Conservation (phyloP, 2,329 filamentous ascomycete genomes). For the Colletotrichum plurivorum region DNA sequence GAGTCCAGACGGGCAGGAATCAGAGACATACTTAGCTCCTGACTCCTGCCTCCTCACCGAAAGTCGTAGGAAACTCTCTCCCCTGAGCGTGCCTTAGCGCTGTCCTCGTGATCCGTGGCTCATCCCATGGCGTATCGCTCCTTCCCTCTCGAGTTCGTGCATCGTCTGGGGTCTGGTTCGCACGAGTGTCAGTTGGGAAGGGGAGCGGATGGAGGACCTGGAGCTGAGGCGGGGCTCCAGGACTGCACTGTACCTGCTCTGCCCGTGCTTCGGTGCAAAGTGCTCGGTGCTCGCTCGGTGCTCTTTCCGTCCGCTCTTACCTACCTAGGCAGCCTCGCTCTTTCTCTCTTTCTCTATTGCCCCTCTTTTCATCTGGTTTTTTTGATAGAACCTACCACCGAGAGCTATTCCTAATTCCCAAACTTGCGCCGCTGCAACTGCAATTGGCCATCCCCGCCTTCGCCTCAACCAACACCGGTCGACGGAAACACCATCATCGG, state of each 20-base stretch:
- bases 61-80: neutral
- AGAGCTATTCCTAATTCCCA: neutral
- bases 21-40: no score
- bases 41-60: no score
- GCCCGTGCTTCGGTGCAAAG: neutral
- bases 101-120: conserved; percentile 22
- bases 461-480: conserved; percentile 12
- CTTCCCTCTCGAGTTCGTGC: conserved; percentile 36
- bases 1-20: no score
- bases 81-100: conserved; percentile 6
- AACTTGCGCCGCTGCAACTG: neutral
- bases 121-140: conserved; percentile 20
- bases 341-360: no score
- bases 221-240: conserved; percentile 31
- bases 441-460: conserved; percentile 3
- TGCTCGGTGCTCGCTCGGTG: neutral
- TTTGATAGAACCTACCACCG: no score
- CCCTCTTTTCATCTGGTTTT: no score
- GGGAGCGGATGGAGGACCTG: conserved; percentile 16
- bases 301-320: neutral
- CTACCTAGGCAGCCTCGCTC: no score
- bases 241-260: neutral
- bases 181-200: conserved; percentile 30
- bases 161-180: conserved; percentile 28
- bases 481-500: conserved; percentile 26